Conservation (phyloP, 306 rosid genomes). For the Rosa chinensis region DNA sequence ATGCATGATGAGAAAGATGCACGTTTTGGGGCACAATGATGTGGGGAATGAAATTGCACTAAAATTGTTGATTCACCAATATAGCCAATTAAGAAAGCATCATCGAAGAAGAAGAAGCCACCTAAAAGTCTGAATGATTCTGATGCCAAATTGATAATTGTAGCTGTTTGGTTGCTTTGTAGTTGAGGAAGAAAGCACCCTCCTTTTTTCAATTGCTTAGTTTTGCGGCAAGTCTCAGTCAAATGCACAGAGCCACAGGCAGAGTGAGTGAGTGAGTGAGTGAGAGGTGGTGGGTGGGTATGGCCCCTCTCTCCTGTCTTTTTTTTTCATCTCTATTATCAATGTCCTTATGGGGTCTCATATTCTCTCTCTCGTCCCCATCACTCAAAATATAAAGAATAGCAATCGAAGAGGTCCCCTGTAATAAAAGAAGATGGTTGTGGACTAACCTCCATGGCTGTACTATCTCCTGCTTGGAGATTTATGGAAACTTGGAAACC, state of each 20-base stretch:
- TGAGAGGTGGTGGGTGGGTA: constrained; percentile 18
- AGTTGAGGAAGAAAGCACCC: constrained; percentile 20
- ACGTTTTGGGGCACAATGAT: neutral
- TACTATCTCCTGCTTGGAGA: neutral
- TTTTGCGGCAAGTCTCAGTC: constrained; percentile 20
- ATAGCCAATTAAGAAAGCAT: neutral
- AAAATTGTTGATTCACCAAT: neutral
- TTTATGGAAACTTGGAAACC: constrained; percentile 6
- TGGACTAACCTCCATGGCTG: neutral
- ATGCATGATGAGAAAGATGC: neutral
- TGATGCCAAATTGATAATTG: neutral
- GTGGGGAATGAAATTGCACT: neutral
- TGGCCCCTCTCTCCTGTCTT: neutral
- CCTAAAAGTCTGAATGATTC: neutral
- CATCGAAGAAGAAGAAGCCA: neutral
- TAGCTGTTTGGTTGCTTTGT: constrained; percentile 15
- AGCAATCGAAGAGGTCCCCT: constrained; percentile 9
- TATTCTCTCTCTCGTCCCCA: neutral
- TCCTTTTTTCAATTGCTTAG: constrained; percentile 22
- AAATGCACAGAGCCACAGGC: constrained; percentile 24
- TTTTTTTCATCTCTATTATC: neutral
- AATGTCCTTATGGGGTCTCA: neutral
- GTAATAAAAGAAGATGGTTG: neutral
- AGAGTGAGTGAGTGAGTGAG: constrained; percentile 26
- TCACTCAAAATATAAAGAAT: neutral